These are phyloP conservation scores for Hymenochaete sp. DNA, from an alignment of 1,284 basidiomycete genomes.

Conservation along the genomic window DNA sequence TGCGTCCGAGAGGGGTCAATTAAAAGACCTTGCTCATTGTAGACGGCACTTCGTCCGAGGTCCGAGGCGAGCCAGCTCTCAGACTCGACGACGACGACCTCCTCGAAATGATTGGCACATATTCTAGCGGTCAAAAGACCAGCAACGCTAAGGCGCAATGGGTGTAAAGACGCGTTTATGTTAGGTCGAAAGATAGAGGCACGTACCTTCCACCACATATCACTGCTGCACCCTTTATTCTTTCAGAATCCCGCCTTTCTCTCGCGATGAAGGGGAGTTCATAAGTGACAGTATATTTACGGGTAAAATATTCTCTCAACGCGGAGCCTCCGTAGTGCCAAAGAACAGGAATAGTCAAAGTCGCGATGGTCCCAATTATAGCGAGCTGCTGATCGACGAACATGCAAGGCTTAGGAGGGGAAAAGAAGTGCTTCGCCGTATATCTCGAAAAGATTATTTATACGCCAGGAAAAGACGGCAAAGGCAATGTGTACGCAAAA, in stretches of 20 bases:
- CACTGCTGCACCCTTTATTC: slow-evolving; percentile 23
- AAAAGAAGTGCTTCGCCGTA: too few species aligned
- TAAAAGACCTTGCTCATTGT: slow-evolving; percentile 7
- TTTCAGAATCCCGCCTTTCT: slow-evolving; percentile 10
- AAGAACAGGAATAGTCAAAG: too few species aligned
- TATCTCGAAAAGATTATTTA: too few species aligned
- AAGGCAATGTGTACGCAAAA: too few species aligned
- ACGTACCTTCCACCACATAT: slow-evolving; percentile 27
- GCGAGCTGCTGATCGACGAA: too few species aligned
- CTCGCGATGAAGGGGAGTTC: too few species aligned
- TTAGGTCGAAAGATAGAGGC: background rate
- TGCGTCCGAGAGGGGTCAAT: slow-evolving; percentile 1
- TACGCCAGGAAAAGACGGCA: too few species aligned
- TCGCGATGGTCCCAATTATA: too few species aligned
- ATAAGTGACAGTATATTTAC: slow-evolving; percentile 6
- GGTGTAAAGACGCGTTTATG: background rate
- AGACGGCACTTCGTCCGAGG: slow-evolving; percentile 5
- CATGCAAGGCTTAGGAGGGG: too few species aligned
- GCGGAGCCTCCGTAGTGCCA: too few species aligned
- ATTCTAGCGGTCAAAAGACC: slow-evolving; percentile 17
- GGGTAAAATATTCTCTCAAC: slow-evolving; percentile 6
- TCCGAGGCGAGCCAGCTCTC: slow-evolving; percentile 12
- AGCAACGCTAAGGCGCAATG: slow-evolving; percentile 8
- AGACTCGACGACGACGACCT: slow-evolving; percentile 17
- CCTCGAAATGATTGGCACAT: slow-evolving; percentile 17